Evolutionary conservation across 2,329 filamentous ascomycete species (phyloP), one percentile per base, ranked within the genome.

Genomic region (Amphichorda felina): DNA sequence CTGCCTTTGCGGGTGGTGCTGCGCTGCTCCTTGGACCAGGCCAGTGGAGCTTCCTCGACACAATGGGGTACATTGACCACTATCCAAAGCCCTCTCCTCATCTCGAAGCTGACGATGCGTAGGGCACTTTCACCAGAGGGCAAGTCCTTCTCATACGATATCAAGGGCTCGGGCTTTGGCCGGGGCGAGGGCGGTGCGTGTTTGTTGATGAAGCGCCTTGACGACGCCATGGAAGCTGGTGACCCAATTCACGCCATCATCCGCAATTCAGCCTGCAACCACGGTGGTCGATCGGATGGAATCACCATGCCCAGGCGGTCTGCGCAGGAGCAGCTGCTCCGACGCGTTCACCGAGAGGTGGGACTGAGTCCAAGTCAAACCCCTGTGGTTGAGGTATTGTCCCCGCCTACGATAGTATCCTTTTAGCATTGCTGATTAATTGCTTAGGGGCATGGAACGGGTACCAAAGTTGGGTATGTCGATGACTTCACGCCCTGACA

Each of bases 181-280:
- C 64, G 75, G 9, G 76, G 72, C 8, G 75, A 80, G 43, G 75
- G 73, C 4, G 63, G 67, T 15, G 70, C 59, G 6, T 59, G 68
- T 33, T 44, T 80, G 3, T 48, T 78, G 9, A 48, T 80, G 10
- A 79, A 79, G 53, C 64, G 61, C 1, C 57, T 79, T 1, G 60
- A 65, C 24, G 60, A 70, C 39, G 75, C 75, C 2, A 47, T 75
- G 16, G 53, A 49, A 30, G 72, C 74, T 40, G 68, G 68, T 16
- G 72, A 79, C 45, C 59, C 62, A 2, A 68, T 73, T 38, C 56
- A 63, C 27, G 66, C 66, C 10, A 55, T 13, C 28, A 69, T 76
- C 34, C 56, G 57, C 19, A 64, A 59, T 11, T 68, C 61, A 4
- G 67, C 62, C 3, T 54, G 65, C 33, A 75, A 74, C 44, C 64